phyloP scores from a whole-genome alignment of 2,329 filamentous ascomycete species.

The Torrubiellomyces zombiae region DNA sequence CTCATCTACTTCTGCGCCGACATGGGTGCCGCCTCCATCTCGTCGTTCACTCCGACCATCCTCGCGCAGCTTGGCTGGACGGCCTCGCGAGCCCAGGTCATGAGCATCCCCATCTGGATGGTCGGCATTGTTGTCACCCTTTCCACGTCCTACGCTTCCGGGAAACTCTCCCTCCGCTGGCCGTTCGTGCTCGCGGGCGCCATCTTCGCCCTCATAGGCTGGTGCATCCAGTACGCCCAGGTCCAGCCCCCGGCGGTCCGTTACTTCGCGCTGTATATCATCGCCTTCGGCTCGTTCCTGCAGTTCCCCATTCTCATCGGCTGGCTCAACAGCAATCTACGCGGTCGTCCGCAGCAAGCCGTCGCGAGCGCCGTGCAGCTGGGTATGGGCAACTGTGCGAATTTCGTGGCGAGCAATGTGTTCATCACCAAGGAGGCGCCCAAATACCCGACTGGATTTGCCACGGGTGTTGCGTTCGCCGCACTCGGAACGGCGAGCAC shows the following conservation, averaged over 20 bases:
- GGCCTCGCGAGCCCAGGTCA: constrained; percentile 26
- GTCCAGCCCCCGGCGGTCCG: constrained; percentile 3
- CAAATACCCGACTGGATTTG: constrained; percentile 19
- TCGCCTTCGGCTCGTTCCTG: constrained; percentile 4
- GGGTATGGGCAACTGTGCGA: constrained; percentile 26
- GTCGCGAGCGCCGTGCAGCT: constrained; percentile 23
- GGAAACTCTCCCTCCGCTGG: constrained; percentile 3
- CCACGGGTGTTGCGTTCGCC: constrained; percentile 15
- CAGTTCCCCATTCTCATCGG: constrained; percentile 5
- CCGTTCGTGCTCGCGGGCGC: constrained; percentile 4
- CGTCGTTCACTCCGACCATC: constrained; percentile 33
- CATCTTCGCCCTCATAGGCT: constrained; percentile 3
- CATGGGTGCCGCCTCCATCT: constrained; percentile 26
- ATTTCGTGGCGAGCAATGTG: constrained; percentile 22
- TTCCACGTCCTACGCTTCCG: constrained; percentile 3
- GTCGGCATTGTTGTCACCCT: constrained; percentile 8
- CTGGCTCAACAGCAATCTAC: constrained; percentile 24
- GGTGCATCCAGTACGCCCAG: constrained; percentile 4
- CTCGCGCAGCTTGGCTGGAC: constrained; percentile 28
- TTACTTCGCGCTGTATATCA: constrained; percentile 6
- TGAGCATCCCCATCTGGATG: constrained; percentile 17
- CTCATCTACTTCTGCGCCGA: constrained; percentile 30
- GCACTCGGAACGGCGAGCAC: constrained; percentile 1
- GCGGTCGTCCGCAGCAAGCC: constrained; percentile 21
- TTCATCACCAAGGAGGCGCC: constrained; percentile 22